Evolutionary conservation across 2,329 filamentous ascomycete genomes (phyloP).

Genomic region (Dactylellina parvicollis): DNA sequence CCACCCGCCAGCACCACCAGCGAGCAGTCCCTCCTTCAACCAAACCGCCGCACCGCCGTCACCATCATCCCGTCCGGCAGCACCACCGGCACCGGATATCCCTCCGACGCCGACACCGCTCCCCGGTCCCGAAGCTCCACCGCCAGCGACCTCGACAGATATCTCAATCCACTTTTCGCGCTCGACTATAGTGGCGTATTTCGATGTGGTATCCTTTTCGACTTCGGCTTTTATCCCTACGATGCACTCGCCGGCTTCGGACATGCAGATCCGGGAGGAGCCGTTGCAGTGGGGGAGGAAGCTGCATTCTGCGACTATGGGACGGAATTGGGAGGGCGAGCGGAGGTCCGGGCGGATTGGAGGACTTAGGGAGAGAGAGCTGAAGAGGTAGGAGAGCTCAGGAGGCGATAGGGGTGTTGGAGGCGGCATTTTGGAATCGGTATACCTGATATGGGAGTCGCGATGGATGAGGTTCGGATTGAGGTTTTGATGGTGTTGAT

Average conservation of each 20-base stretch:
- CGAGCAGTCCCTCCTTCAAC: slow-evolving; percentile 51
- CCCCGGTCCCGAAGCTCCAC: slow-evolving; percentile 76
- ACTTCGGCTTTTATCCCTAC: slow-evolving; percentile 96
- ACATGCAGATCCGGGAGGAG: slow-evolving; percentile 90
- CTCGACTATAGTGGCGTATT: slow-evolving; percentile 61
- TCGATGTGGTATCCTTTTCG: slow-evolving; percentile 69
- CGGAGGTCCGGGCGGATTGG: slow-evolving; percentile 92
- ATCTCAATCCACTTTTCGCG: slow-evolving; percentile 81
- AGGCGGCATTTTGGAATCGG: slow-evolving; percentile 67
- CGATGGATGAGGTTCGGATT: not conserved
- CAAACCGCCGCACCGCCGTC: slow-evolving; percentile 51
- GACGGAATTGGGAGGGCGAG: slow-evolving; percentile 84
- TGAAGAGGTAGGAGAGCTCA: slow-evolving; percentile 94
- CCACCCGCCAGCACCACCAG: slow-evolving; percentile 25
- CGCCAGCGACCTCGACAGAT: slow-evolving; percentile 89
- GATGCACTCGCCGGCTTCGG: slow-evolving; percentile 93
- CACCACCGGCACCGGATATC: slow-evolving; percentile 56
- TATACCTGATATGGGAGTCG: slow-evolving; percentile 12
- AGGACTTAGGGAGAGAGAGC: slow-evolving; percentile 79
- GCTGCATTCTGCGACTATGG: slow-evolving; percentile 86
- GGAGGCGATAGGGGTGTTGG: slow-evolving; percentile 85
- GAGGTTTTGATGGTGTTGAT: slow-evolving; percentile 10
- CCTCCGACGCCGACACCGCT: slow-evolving; percentile 46
- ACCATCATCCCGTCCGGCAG: slow-evolving; percentile 43
- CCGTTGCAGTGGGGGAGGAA: slow-evolving; percentile 91